phyloP scores from a whole-genome alignment of 208 protist species.

The Endotrypanum monterogeii region DNA sequence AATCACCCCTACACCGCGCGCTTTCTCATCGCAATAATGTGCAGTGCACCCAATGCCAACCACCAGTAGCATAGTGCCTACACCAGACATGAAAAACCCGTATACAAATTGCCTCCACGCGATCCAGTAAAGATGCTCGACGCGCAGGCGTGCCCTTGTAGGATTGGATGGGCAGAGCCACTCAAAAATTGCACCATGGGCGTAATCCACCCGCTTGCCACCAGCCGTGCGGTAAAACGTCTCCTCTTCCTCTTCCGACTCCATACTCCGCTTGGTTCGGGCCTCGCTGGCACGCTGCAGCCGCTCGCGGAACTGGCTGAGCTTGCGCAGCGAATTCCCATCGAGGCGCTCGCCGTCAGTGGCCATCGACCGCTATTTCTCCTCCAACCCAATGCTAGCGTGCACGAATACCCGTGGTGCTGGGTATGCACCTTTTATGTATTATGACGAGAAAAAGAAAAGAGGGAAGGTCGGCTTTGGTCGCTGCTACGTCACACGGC shows the following conservation, averaged over 20 bases:
- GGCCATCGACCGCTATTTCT: conserved; percentile 26
- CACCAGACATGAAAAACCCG: conserved; percentile 67
- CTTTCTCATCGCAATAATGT: conserved; percentile 28
- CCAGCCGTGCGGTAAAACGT: conserved; percentile 36
- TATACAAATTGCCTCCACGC: conserved; percentile 61
- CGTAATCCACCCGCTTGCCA: conserved; percentile 13
- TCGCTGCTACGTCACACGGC: not conserved
- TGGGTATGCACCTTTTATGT: not conserved
- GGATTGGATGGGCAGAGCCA: conserved; percentile 59
- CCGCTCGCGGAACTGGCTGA: conserved; percentile 31
- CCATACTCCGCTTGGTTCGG: conserved; percentile 18
- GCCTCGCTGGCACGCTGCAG: conserved; percentile 8
- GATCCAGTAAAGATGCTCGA: conserved; percentile 81
- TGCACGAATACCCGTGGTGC: conserved; percentile 1
- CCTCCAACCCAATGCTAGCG: conserved; percentile 15
- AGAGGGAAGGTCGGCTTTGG: not conserved
- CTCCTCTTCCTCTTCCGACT: conserved; percentile 57
- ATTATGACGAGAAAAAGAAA: not conserved
- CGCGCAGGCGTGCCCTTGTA: conserved; percentile 44
- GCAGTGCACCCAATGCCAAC: conserved; percentile 38
- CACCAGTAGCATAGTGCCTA: conserved; percentile 52
- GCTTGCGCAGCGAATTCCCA: conserved; percentile 13
- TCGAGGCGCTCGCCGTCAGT: not conserved
- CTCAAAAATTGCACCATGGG: conserved; percentile 41
- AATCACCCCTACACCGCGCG: conserved; percentile 49